These are phyloP conservation scores for Discostella stelligeroides DNA, from an alignment of 108 stramenopile species.

Conservation along the genomic window DNA sequence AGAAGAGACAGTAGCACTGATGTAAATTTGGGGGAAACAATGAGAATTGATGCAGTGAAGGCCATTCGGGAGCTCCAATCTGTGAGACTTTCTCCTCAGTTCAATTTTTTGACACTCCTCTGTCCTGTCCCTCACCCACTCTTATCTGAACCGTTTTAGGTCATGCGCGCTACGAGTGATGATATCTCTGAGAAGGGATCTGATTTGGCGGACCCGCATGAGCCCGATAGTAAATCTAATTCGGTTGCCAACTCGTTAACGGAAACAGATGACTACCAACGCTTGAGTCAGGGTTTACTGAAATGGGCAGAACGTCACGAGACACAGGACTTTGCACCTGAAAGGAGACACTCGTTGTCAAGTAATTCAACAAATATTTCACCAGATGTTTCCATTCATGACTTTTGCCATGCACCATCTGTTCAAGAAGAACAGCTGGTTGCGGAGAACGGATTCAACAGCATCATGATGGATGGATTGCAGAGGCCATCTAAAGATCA, in stretches of 20 bases:
- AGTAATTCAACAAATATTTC: slow-evolving; percentile 30
- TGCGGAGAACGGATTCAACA: slow-evolving; percentile 19
- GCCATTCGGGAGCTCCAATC: slow-evolving; percentile 62
- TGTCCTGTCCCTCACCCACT: background rate
- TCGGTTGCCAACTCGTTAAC: slow-evolving; percentile 26
- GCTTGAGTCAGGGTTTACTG: slow-evolving; percentile 62
- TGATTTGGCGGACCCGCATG: slow-evolving; percentile 5
- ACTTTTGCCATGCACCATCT: slow-evolving; percentile 26
- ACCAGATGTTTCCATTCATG: slow-evolving; percentile 44
- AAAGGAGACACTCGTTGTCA: slow-evolving; percentile 30
- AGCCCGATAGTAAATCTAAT: background rate
- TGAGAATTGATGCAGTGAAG: slow-evolving; percentile 47
- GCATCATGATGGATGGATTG: slow-evolving; percentile 23
- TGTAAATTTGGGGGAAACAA: slow-evolving; percentile 31
- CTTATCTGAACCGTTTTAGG: slow-evolving; percentile 8
- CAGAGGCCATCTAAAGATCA: slow-evolving; percentile 65
- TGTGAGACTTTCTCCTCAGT: slow-evolving; percentile 22
- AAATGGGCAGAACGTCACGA: slow-evolving; percentile 67
- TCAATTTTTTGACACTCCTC: background rate
- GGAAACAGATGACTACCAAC: slow-evolving; percentile 59
- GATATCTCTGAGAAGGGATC: slow-evolving; percentile 15
- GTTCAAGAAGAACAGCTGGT: slow-evolving; percentile 32
- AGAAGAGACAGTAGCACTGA: background rate
- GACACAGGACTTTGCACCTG: slow-evolving; percentile 21
- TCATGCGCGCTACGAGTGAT: slow-evolving; percentile 16